These are phyloP conservation scores for Pyrenula massariospora DNA, from an alignment of 495 filamentous ascomycete species.

Conservation along the genomic window DNA sequence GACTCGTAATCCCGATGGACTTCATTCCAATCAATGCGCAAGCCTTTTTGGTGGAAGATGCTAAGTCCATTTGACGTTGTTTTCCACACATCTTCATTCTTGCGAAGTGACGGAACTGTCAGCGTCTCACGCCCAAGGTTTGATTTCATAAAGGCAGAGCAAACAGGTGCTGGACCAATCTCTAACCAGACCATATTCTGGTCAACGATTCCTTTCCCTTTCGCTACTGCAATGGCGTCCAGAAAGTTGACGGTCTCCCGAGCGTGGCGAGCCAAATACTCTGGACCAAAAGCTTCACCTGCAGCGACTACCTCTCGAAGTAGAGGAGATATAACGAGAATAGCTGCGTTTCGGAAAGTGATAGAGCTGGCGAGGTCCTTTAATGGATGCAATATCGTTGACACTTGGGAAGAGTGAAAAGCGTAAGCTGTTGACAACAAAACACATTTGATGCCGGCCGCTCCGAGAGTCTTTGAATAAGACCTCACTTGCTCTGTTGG, in stretches of 20 bases:
- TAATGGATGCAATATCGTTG: constrained; percentile 35
- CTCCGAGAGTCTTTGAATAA: constrained; percentile 1
- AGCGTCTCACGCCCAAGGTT: constrained; percentile 46
- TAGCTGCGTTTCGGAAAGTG: constrained; percentile 15
- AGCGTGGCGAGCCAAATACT: constrained; percentile 16
- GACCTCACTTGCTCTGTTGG: constrained; percentile 20
- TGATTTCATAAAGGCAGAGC: constrained; percentile 56
- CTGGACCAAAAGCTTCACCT: constrained; percentile 11
- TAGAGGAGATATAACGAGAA: constrained; percentile 22
- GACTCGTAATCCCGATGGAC: constrained; percentile 60
- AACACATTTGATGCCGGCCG: constrained; percentile 13
- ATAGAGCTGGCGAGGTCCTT: constrained; percentile 21
- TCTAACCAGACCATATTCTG: constrained; percentile 21
- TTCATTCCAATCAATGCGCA: constrained; percentile 66
- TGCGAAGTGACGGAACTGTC: constrained; percentile 47
- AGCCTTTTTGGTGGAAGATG: constrained; percentile 50
- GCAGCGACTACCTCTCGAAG: constrained; percentile 11
- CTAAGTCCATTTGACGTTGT: constrained; percentile 47
- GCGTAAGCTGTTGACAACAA: constrained; percentile 36
- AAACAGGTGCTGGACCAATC: constrained; percentile 45
- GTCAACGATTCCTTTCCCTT: constrained; percentile 6
- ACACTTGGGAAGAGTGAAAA: constrained; percentile 42
- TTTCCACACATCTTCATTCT: constrained; percentile 49
- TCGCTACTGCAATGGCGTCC: constrained; percentile 13
- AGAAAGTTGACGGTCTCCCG: constrained; percentile 23